Percentiles rank a stretch among this genome's conserved stretches.
These are phyloP conservation scores for Curvularia sp. DNA, from an alignment of 2,329 filamentous ascomycete species.

Conservation along the genomic window DNA sequence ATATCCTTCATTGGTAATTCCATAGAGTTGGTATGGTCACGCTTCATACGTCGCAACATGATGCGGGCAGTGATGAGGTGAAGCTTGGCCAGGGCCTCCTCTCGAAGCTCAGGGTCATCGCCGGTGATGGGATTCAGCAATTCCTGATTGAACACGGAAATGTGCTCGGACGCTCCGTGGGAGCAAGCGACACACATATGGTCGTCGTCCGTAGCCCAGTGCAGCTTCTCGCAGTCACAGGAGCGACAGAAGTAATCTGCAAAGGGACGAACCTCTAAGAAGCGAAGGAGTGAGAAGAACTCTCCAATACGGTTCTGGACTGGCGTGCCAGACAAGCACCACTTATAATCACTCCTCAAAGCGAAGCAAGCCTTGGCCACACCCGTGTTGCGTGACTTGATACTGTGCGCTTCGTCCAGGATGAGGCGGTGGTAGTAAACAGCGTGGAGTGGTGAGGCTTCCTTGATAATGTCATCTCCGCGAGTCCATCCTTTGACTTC, in stretches of 20 bases:
- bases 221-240: constrained; percentile 79
- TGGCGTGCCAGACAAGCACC: constrained; percentile 94
- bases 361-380: constrained; percentile 96
- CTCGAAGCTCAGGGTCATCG: constrained; percentile 62
- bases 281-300: constrained; percentile 92
- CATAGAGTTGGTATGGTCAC: constrained; percentile 92
- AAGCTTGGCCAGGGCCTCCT: constrained; percentile 78
- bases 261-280: constrained; percentile 87
- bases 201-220: constrained; percentile 80
- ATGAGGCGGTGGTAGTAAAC: constrained; percentile 90
- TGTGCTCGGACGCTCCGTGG: constrained; percentile 69
- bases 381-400: constrained; percentile 87
- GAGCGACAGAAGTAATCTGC: constrained; percentile 92
- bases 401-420: constrained; percentile 93
- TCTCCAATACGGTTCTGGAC: constrained; percentile 97
- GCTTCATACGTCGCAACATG: constrained; percentile 95
- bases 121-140: constrained; percentile 77
- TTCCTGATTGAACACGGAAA: constrained; percentile 93
- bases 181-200: constrained; percentile 75
- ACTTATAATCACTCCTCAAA: constrained; percentile 84
- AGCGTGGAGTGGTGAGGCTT: constrained; percentile 76
- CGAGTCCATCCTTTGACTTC: constrained; percentile 89
- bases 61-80: constrained; percentile 89
- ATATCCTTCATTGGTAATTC: constrained; percentile 96
- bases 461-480: constrained; percentile 80